phyloP scores from a whole-genome alignment of 192 early-diverging fungal species.

The Anaeromyces robustus region DNA sequence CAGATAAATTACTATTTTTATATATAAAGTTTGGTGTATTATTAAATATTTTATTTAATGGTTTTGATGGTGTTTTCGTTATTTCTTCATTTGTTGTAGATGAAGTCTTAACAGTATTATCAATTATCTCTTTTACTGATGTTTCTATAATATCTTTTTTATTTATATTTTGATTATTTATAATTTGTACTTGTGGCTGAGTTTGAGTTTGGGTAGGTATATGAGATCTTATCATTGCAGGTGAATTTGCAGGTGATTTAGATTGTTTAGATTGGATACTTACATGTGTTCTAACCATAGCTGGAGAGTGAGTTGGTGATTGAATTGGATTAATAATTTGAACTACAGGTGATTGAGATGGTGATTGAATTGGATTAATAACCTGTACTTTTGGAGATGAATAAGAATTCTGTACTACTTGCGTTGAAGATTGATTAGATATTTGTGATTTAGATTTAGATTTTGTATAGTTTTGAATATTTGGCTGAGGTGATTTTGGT shows the following conservation, averaged over 20 bases:
- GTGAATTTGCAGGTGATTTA: background rate
- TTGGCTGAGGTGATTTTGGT: too few relatives aligned
- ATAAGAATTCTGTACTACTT: too few relatives aligned
- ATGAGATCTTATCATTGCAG: background rate
- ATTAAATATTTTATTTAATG: background rate
- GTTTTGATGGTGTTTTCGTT: background rate
- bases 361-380: too few relatives aligned
- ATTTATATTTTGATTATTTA: background rate
- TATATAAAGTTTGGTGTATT: background rate
- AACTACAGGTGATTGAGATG: too few relatives aligned
- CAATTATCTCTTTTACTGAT: background rate
- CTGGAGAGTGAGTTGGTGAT: background rate
- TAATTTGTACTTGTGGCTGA: background rate
- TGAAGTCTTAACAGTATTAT: background rate
- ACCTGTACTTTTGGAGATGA: too few relatives aligned
- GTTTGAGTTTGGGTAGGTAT: background rate
- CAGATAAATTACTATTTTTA: background rate
- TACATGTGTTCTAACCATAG: background rate
- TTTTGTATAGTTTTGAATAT: too few relatives aligned
- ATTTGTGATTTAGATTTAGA: too few relatives aligned
- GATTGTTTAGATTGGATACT: too few relatives aligned
- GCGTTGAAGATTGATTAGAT: too few relatives aligned
- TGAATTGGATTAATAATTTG: background rate
- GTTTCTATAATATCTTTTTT: too few relatives aligned
- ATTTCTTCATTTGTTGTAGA: background rate